These are phyloP conservation scores for Phytophthora macrochlamydospora DNA, from an alignment of 352 stramenopile genomes.

Conservation along the genomic window DNA sequence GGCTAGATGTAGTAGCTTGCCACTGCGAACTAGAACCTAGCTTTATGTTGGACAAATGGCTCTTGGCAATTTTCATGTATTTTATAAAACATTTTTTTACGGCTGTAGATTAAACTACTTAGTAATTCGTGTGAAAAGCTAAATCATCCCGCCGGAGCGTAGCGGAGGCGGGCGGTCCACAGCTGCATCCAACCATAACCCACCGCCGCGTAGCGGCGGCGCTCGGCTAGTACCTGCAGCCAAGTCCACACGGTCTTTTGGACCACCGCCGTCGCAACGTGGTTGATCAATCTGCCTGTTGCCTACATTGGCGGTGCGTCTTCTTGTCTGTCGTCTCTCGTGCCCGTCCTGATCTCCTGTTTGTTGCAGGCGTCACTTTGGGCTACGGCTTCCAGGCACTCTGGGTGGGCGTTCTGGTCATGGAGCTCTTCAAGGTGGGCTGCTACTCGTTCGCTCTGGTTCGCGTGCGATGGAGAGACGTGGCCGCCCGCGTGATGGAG, in stretches of 20 bases:
- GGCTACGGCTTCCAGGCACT: constrained; percentile 66
- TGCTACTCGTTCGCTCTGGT: constrained; percentile 51
- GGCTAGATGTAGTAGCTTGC: too few species aligned
- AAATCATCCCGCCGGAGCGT: too few species aligned
- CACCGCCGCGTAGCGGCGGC: too few species aligned
- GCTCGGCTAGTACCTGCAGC: constrained; percentile 31
- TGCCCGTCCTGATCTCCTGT: not conserved
- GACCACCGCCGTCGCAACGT: constrained; percentile 67
- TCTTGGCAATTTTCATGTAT: too few species aligned
- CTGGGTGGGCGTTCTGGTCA: constrained; percentile 64
- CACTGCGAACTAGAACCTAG: too few species aligned
- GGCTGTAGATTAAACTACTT: too few species aligned
- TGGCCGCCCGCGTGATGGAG: constrained; percentile 49
- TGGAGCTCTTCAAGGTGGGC: constrained; percentile 70
- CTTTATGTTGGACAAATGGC: too few species aligned
- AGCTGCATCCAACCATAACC: too few species aligned
- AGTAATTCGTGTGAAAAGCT: too few species aligned
- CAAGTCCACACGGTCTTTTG: constrained; percentile 70
- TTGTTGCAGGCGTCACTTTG: constrained; percentile 40
- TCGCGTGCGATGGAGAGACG: constrained; percentile 51
- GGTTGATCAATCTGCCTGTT: constrained; percentile 68
- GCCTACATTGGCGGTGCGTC: constrained; percentile 51
- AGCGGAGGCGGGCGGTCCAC: too few species aligned
- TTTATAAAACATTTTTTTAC: too few species aligned
- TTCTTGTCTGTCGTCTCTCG: not conserved